Conservation (phyloP, 768 basidiomycete species). For the Rossbeevera mucosa region DNA sequence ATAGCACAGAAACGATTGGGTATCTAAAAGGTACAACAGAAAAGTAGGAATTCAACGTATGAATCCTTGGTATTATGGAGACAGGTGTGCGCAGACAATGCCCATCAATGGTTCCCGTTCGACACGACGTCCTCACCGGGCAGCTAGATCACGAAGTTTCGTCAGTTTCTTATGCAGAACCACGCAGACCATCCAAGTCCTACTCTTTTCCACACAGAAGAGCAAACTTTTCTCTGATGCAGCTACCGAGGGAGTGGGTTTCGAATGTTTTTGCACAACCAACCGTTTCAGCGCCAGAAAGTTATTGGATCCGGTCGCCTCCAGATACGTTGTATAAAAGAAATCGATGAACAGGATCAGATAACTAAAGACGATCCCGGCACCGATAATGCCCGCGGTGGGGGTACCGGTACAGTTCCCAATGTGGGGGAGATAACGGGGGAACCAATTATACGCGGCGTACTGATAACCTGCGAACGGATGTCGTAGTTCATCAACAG, state of each 20-base stretch:
- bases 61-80: neutral
- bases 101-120: neutral
- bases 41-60: neutral
- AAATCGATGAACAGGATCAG: slow-evolving; percentile 21
- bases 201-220: neutral
- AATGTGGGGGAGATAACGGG: slow-evolving; percentile 12
- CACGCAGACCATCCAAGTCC: neutral
- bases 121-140: neutral
- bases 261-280: neutral
- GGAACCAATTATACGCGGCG: slow-evolving; percentile 17
- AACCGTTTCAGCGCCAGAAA: neutral
- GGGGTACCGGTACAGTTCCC: slow-evolving; percentile 16
- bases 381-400: slow-evolving; percentile 10
- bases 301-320: slow-evolving; percentile 1
- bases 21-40: neutral
- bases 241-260: neutral
- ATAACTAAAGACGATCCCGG: slow-evolving; percentile 15
- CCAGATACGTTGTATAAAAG: slow-evolving; percentile 16
- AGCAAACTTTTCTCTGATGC: neutral
- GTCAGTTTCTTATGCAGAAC: neutral
- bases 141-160: neutral
- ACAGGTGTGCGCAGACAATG: neutral
- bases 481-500: neutral
- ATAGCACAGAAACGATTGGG: neutral
- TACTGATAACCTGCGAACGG: slow-evolving; percentile 15